phyloP scores from a whole-genome alignment of 2,329 filamentous ascomycete species.

The Trichoderma oligosporum region DNA sequence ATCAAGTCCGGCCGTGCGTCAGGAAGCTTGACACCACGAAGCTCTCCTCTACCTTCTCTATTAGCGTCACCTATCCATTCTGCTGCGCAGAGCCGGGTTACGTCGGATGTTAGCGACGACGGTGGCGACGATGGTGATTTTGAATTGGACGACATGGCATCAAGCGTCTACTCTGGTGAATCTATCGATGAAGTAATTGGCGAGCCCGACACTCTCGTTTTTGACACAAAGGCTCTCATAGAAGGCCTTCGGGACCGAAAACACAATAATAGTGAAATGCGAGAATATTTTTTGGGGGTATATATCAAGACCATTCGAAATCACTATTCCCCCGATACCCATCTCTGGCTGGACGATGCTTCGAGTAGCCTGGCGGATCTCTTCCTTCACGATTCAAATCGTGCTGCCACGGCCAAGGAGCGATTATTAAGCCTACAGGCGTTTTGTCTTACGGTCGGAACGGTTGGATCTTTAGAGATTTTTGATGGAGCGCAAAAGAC shows the following conservation, averaged over 20 bases:
- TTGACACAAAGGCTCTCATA: constrained; percentile 61
- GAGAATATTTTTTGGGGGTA: constrained; percentile 47
- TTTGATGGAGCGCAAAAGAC: constrained; percentile 30
- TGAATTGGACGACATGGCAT: constrained; percentile 43
- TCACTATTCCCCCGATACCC: constrained; percentile 33
- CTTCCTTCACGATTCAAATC: constrained; percentile 67
- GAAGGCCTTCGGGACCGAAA: constrained; percentile 71
- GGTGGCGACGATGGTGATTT: constrained; percentile 45
- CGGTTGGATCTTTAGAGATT: constrained; percentile 54
- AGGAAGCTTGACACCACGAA: constrained; percentile 54
- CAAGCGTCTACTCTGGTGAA: constrained; percentile 40
- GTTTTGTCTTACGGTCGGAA: constrained; percentile 64
- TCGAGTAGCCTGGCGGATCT: constrained; percentile 57
- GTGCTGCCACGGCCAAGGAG: constrained; percentile 65
- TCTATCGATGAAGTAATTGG: constrained; percentile 55
- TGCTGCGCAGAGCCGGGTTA: constrained; percentile 56
- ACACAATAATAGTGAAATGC: constrained; percentile 67
- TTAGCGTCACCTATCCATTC: constrained; percentile 57
- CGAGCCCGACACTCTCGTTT: constrained; percentile 58
- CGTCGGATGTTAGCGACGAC: constrained; percentile 57
- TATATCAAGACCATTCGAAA: constrained; percentile 52
- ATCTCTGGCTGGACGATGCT: constrained; percentile 51
- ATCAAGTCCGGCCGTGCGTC: constrained; percentile 57
- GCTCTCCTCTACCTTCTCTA: constrained; percentile 58
- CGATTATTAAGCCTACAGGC: constrained; percentile 67